A percentile compares a stretch with the other conserved stretches of the same genome.
Evolutionary conservation across 2,329 filamentous ascomycete genomes (phyloP).

Genomic region (Aspergillus jensenii): DNA sequence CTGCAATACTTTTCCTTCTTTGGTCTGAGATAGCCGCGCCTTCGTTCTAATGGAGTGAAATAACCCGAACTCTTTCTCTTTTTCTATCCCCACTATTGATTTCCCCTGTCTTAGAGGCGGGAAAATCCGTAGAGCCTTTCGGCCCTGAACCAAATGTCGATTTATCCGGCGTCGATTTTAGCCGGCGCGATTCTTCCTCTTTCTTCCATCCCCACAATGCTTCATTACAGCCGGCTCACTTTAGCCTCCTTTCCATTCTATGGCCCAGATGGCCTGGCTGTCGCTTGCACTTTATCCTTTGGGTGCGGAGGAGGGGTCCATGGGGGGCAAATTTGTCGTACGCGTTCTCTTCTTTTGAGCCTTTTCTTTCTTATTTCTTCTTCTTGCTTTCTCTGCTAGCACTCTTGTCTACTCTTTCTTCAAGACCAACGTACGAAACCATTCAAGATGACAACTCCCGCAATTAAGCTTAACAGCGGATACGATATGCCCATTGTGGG

Average conservation of each 20-base stretch:
- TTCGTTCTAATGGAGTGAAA: conserved; percentile 2
- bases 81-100: background rate
- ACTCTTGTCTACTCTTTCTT: conserved; percentile 1
- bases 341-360: background rate
- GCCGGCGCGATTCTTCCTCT: conserved; percentile 5
- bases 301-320: background rate
- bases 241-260: conserved; percentile 3
- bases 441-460: conserved; percentile 15
- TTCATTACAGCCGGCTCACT: conserved; percentile 8
- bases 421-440: background rate
- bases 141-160: background rate
- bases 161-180: conserved; percentile 13
- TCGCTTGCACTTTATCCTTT: background rate
- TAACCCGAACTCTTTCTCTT: background rate
- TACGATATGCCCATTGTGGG: conserved; percentile 45
- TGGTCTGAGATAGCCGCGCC: background rate
- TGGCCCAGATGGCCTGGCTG: background rate
- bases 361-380: conserved; percentile 2
- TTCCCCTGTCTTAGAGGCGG: background rate
- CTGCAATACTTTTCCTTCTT: background rate
- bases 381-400: background rate
- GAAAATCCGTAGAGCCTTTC: background rate
- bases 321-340: background rate
- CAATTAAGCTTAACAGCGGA: conserved; percentile 27
- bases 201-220: background rate